A percentile compares a stretch with the other conserved stretches of the same genome.
Evolutionary conservation across 768 basidiomycete genomes (phyloP).

Genomic region (Tylopilus balloui): DNA sequence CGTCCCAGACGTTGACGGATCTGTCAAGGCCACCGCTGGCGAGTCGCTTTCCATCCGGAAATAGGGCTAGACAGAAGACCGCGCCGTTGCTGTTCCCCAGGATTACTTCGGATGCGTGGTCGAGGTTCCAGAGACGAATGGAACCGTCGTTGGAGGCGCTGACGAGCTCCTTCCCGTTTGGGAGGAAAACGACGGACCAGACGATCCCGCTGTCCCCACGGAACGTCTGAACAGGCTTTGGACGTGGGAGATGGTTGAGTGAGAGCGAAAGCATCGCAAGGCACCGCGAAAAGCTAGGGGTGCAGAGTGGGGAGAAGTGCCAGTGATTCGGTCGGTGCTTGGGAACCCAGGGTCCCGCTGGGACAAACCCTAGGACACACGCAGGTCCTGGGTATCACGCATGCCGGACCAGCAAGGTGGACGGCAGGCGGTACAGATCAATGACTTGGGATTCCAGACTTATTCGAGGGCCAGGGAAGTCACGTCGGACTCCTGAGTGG

Average conservation of each 20-base stretch:
- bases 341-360: conserved; percentile 21
- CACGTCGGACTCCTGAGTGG: conserved; percentile 31
- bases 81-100: conserved; percentile 19
- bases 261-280: conserved; percentile 31
- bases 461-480: conserved; percentile 18
- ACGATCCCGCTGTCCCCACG: conserved; percentile 28
- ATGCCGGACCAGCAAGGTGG: conserved; percentile 31
- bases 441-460: conserved; percentile 31
- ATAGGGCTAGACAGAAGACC: conserved; percentile 25
- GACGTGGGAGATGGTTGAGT: conserved; percentile 27
- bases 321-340: conserved; percentile 22
- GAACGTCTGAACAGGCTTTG: conserved; percentile 19
- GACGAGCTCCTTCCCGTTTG: conserved; percentile 20
- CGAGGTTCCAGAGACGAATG: conserved; percentile 29
- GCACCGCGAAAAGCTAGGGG: conserved; percentile 23
- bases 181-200: conserved; percentile 29
- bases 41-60: conserved; percentile 25
- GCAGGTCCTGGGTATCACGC: conserved; percentile 27
- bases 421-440: conserved; percentile 32
- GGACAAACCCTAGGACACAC: conserved; percentile 31
- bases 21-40: conserved; percentile 31
- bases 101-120: conserved; percentile 23
- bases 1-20: conserved; percentile 29
- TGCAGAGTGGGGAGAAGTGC: conserved; percentile 17
- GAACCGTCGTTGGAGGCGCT: conserved; percentile 31